Percentiles rank a stretch among this genome's conserved stretches.
Evolutionary conservation across 305 asterid genomes (phyloP).

Genomic region (Fraxinus latifolia): DNA sequence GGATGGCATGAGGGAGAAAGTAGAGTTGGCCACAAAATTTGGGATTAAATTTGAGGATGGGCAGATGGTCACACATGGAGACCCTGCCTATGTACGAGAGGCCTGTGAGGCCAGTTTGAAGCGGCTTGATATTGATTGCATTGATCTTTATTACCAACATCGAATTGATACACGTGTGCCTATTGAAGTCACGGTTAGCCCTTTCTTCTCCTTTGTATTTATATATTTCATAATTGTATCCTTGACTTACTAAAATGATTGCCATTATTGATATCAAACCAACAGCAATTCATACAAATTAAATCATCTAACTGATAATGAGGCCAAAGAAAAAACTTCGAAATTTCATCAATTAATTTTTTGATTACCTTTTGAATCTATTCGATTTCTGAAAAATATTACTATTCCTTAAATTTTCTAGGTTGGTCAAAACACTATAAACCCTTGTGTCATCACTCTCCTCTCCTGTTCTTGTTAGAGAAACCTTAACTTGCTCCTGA

Average conservation of each 20-base stretch:
- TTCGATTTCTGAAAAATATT: background rate
- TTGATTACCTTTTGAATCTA: background rate
- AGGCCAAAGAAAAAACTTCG: background rate
- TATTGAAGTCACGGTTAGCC: background rate
- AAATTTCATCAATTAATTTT: background rate
- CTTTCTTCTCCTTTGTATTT: background rate
- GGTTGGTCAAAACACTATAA: background rate
- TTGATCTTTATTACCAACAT: conserved; percentile 1
- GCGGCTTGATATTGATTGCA: conserved; percentile 1
- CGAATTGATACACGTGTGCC: background rate
- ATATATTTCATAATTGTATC: background rate
- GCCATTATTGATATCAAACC: background rate
- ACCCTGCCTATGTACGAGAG: conserved; percentile 36
- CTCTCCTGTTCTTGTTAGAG: background rate
- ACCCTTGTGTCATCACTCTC: background rate
- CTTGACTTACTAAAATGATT: background rate
- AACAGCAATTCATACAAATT: background rate
- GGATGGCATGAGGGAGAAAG: conserved; percentile 29
- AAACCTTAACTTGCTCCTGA: background rate
- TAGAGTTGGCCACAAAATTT: conserved; percentile 33
- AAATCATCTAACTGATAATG: background rate
- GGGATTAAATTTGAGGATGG: conserved; percentile 27
- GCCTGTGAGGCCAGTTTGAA: conserved; percentile 25
- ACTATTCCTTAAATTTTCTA: background rate
- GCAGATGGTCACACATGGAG: conserved; percentile 20